These are phyloP conservation scores for Thinopyrum elongatum DNA, from an alignment of 176 grass and related monocot genomes.

Conservation along the genomic window DNA sequence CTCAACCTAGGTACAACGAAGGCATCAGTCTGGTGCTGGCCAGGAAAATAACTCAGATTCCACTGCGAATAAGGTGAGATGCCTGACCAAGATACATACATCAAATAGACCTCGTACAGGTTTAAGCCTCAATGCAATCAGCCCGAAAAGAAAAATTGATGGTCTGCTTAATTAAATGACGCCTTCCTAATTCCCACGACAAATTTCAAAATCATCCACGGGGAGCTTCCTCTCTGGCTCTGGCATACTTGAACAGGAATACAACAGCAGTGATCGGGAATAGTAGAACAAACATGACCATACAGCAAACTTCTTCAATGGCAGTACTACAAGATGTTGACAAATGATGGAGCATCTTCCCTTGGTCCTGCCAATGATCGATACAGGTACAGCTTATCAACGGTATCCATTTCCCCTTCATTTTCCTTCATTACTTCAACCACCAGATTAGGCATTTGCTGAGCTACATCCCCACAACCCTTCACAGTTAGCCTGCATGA, in stretches of 20 bases:
- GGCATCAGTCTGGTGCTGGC: not conserved
- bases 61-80: not conserved
- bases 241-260: constrained; percentile 26
- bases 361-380: constrained; percentile 68
- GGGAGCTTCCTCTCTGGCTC: not conserved
- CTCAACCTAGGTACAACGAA: constrained; percentile 23
- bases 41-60: not conserved
- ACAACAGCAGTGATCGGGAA: constrained; percentile 4
- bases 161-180: constrained; percentile 1
- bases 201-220: constrained; percentile 36
- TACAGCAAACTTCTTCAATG: constrained; percentile 25
- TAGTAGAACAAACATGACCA: constrained; percentile 25
- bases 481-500: constrained; percentile 71
- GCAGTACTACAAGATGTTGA: constrained; percentile 70
- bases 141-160: not conserved
- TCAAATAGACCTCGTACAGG: constrained; percentile 13
- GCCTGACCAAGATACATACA: constrained; percentile 3
- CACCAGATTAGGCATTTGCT: constrained; percentile 57
- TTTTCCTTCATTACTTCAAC: constrained; percentile 73
- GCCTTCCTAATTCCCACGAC: not conserved
- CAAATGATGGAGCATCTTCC: constrained; percentile 63
- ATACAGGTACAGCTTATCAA: constrained; percentile 84
- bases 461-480: constrained; percentile 66
- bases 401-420: constrained; percentile 38
- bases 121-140: not conserved